Evolutionary conservation across 352 stramenopile species (phyloP), one percentile per base, ranked within the genome.

Genomic region (Globisporangium rhizosaccharum): DNA sequence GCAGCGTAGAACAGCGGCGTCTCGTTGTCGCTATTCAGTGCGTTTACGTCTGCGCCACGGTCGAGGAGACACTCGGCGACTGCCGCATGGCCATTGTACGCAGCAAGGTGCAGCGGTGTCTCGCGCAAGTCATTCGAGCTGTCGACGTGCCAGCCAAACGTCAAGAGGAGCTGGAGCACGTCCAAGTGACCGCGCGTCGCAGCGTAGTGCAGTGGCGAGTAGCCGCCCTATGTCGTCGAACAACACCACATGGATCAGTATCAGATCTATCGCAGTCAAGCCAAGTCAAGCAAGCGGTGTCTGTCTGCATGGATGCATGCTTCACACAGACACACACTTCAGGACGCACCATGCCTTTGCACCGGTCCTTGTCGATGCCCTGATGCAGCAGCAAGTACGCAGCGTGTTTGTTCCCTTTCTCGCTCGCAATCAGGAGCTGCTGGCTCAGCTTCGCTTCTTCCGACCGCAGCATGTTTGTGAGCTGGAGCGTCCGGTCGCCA

Each of bases 1-100:
- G 83, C 69, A 14, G 82, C 82, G 51, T 89, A 93, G 42, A 93
- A 92, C 7, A 94, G 56, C 15, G 83, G 63, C 0, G 85, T 87
- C 58, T 94, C 85, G 41, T 69, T 59, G 30, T 90, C 78, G 28
- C 56, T 61, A 1, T 70, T 90, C 26, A 59, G 44, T 0, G 73
- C 71, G 42, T 92, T 81, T 20, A 88, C 63, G 23, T 79, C 57
- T 1, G 79, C 79, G 1, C 80, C 79, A 12, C 77, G 73, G 44
- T 88, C 79, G 25, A 92, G 51, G 26, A 94, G 67, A 26, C 74
- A 76, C 61, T 92, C 83, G 3, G 67, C 78, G 45, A 87, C 55
- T 2, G 70, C 56, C 3, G 59, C 59, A 51, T 90, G 77, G n/a
- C 82, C 82, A 15, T 72, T 65, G 61, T 80, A 91, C 36, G 71